A percentile compares a stretch with the other conserved stretches of the same genome.
Conservation (phyloP, 208 protist species). For the Trichomonas vaginalis region DNA sequence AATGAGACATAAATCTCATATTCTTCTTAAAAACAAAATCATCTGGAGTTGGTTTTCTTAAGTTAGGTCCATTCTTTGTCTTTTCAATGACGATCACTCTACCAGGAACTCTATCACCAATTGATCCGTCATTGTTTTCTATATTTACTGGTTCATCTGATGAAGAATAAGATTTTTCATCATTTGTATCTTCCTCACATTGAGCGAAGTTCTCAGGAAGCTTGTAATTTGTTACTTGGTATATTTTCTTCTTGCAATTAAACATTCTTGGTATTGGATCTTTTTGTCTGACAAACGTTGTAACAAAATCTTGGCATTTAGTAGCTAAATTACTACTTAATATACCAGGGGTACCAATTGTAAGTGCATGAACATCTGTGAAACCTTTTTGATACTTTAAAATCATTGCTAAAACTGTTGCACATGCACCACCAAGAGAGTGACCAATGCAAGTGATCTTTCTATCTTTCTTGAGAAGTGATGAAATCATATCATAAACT, state of each 20-base stretch:
- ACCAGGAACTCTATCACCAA: not conserved
- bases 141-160: not conserved
- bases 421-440: not conserved
- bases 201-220: not conserved
- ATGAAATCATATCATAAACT: not conserved
- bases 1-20: not conserved
- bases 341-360: not conserved
- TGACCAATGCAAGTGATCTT: not conserved
- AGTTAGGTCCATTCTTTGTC: not conserved
- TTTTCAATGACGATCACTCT: not conserved
- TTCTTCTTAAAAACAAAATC: not conserved
- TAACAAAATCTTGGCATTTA: not conserved
- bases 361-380: not conserved
- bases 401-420: not conserved
- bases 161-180: not conserved
- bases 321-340: not conserved
- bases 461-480: not conserved
- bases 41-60: not conserved
- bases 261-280: not conserved
- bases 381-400: not conserved
- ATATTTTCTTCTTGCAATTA: not conserved
- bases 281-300: not conserved
- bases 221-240: not conserved
- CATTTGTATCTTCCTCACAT: too few species aligned
- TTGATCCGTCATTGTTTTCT: not conserved